These are phyloP conservation scores for Diaporthe amygdali DNA, from an alignment of 2,329 filamentous ascomycete genomes.

Conservation along the genomic window DNA sequence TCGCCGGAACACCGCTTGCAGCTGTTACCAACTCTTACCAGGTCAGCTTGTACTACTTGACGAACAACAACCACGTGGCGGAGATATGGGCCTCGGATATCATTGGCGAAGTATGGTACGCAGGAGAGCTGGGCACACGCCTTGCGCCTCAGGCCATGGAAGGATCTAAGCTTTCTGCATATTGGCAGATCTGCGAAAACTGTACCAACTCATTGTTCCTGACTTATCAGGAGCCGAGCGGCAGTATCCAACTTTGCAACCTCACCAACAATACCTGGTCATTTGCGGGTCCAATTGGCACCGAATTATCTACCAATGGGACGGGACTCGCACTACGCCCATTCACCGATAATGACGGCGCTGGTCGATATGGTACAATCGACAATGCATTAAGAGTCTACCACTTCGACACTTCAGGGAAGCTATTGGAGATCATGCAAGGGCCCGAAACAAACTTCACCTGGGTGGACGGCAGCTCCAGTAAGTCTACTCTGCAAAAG, in stretches of 20 bases:
- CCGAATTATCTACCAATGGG: not conserved
- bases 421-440: not conserved
- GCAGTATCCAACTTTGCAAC: not conserved
- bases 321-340: constrained; percentile 2
- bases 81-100: constrained; percentile 17
- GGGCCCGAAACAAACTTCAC: constrained; percentile 11
- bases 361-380: not conserved
- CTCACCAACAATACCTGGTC: constrained; percentile 11
- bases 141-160: not conserved
- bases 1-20: constrained; percentile 9
- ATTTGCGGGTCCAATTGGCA: not conserved
- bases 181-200: constrained; percentile 20
- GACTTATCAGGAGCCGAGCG: not conserved
- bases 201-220: constrained; percentile 11
- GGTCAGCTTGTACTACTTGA: constrained; percentile 21
- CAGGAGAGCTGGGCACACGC: not conserved
- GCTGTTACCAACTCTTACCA: constrained; percentile 10
- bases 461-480: not conserved
- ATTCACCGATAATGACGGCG: not conserved
- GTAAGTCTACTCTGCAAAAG: not conserved
- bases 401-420: not conserved
- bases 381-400: not conserved
- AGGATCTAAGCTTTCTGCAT: constrained; percentile 2
- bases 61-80: not conserved
- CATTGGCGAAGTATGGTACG: not conserved